Percentiles rank a stretch among this genome's conserved stretches.
phyloP scores from a whole-genome alignment of 139 green algal genomes.

The Picochlorum sp. region DNA sequence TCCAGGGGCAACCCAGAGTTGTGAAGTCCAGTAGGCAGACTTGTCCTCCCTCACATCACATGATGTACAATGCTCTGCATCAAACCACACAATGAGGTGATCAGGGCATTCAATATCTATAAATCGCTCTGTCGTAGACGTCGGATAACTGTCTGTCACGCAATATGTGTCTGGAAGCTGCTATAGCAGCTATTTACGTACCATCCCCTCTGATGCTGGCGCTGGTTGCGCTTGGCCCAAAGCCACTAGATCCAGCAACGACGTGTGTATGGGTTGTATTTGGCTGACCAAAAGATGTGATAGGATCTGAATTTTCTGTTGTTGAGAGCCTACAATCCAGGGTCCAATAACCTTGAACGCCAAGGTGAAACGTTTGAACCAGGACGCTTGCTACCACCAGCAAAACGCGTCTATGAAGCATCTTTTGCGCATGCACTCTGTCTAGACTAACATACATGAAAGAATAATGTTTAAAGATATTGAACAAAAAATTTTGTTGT shows the following conservation, averaged over 20 bases:
- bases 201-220: neutral
- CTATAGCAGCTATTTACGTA: neutral
- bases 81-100: neutral
- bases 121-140: too few relatives aligned
- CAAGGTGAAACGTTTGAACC: neutral
- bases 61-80: constrained; percentile 1
- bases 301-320: neutral
- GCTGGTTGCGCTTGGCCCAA: neutral
- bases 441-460: too few relatives aligned
- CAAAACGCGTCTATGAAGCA: neutral
- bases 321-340: neutral
- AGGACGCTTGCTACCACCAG: neutral
- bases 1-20: neutral
- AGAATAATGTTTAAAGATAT: too few relatives aligned
- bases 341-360: neutral
- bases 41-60: constrained; percentile 1
- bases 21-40: neutral
- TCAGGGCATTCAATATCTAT: too few relatives aligned
- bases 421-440: too few relatives aligned
- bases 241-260: neutral
- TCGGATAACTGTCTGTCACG: too few relatives aligned
- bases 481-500: too few relatives aligned
- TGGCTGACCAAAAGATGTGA: neutral
- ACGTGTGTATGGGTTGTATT: neutral
- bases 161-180: too few relatives aligned